Conservation (phyloP, 768 basidiomycete genomes). For the Mycena alexandri region DNA sequence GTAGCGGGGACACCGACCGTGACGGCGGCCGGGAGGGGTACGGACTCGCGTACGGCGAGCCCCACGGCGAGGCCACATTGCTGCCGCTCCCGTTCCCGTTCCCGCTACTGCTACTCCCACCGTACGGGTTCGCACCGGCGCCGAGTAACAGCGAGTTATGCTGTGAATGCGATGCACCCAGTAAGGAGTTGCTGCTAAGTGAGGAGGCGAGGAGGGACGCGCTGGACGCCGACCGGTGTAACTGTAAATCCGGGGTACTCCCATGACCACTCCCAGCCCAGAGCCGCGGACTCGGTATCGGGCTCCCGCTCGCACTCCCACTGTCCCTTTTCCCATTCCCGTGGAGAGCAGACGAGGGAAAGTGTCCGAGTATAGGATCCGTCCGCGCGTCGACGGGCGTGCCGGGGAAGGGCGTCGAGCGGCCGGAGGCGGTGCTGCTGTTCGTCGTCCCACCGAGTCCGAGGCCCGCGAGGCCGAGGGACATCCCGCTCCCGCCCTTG, state of each 20-base stretch:
- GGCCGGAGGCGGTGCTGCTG: constrained; percentile 35
- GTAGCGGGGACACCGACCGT: constrained; percentile 47
- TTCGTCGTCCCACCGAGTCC: too few relatives aligned
- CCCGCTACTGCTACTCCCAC: too few relatives aligned
- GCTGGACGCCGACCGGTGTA: constrained; percentile 41
- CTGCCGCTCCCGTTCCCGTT: too few relatives aligned
- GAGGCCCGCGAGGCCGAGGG: too few relatives aligned
- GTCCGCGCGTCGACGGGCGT: constrained; percentile 57
- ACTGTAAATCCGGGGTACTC: constrained; percentile 60
- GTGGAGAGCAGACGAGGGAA: constrained; percentile 61
- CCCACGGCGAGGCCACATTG: constrained; percentile 37
- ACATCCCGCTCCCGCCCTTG: too few relatives aligned
- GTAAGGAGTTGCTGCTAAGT: too few relatives aligned
- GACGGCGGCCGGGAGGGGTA: constrained; percentile 39
- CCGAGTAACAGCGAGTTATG: too few relatives aligned
- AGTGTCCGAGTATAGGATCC: constrained; percentile 73
- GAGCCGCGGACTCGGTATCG: constrained; percentile 40
- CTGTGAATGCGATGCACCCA: too few relatives aligned
- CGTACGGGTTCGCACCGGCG: too few relatives aligned
- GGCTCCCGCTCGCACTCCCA: neutral
- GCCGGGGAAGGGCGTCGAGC: constrained; percentile 45
- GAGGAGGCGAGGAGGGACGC: constrained; percentile 2
- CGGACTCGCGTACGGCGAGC: constrained; percentile 45
- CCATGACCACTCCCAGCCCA: constrained; percentile 63
- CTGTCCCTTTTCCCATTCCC: too few relatives aligned